Percentiles rank a stretch among this genome's conserved stretches.
phyloP scores from a whole-genome alignment of 441 rosid species.

The Lepidium campestre region DNA sequence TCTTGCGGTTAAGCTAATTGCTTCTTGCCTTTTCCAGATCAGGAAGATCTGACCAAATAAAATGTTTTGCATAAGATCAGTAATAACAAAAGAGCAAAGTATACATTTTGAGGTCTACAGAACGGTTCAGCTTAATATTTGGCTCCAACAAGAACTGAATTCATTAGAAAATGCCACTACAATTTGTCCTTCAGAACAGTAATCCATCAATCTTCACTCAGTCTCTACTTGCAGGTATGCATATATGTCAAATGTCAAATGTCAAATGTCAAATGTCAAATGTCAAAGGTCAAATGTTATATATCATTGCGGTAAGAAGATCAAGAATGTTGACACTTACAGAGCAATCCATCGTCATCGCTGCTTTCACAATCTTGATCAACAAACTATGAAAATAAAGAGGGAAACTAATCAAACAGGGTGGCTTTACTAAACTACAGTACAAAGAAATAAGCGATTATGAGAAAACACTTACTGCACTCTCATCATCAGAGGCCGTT shows the following conservation, averaged over 20 bases:
- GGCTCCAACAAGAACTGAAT: background rate
- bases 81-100: background rate
- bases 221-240: background rate
- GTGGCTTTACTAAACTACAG: background rate
- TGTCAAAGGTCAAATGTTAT: too few relatives aligned
- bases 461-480: conserved; percentile 35
- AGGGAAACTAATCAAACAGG: background rate
- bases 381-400: conserved; percentile 40
- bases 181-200: background rate
- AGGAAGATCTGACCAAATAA: conserved; percentile 69
- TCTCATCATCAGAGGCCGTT: conserved; percentile 53
- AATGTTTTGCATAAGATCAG: background rate
- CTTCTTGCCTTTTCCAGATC: conserved; percentile 81
- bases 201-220: background rate
- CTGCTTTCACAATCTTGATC: conserved; percentile 60
- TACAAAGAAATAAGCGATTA: background rate
- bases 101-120: background rate
- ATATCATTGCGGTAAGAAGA: background rate
- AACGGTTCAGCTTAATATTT: background rate
- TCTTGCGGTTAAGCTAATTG: conserved; percentile 9
- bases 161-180: background rate
- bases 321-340: conserved; percentile 46
- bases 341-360: conserved; percentile 87
- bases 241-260: background rate
- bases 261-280: background rate